These are phyloP conservation scores for Sphagnum magellanicum DNA, from an alignment of 228 moss, liverwort and hornwort species.

Conservation along the genomic window DNA sequence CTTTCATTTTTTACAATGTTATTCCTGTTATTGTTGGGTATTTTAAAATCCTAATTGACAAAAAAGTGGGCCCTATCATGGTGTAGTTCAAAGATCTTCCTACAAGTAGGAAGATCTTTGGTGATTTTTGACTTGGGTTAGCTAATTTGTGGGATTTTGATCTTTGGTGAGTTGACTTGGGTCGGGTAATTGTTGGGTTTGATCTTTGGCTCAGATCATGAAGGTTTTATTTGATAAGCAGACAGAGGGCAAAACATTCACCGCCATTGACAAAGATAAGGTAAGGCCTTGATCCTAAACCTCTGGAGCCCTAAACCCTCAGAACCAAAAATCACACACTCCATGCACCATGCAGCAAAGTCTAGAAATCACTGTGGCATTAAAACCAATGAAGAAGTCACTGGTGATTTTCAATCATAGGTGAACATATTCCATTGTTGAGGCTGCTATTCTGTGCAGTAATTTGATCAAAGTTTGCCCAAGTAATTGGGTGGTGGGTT, in stretches of 20 bases:
- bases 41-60: neutral
- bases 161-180: neutral
- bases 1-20: neutral
- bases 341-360: too few relatives aligned
- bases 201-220: slow-evolving; percentile 36
- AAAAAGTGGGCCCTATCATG: neutral
- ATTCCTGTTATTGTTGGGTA: neutral
- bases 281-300: slow-evolving; percentile 15
- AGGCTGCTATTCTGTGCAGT: neutral
- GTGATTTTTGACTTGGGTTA: neutral
- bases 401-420: neutral
- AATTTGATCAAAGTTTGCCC: neutral
- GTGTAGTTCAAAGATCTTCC: neutral
- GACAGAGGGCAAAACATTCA: slow-evolving; percentile 45
- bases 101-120: neutral
- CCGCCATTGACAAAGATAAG: slow-evolving; percentile 79
- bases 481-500: neutral
- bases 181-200: slow-evolving; percentile 1
- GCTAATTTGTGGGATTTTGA: slow-evolving; percentile 5
- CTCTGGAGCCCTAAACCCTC: neutral
- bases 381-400: neutral
- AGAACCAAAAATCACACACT: too few relatives aligned
- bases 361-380: neutral
- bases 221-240: slow-evolving; percentile 78
- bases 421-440: neutral